Percentiles rank a stretch among this genome's conserved stretches.
Conservation (phyloP, 73 alveolate species). For the Tetrahymena elliotti region DNA sequence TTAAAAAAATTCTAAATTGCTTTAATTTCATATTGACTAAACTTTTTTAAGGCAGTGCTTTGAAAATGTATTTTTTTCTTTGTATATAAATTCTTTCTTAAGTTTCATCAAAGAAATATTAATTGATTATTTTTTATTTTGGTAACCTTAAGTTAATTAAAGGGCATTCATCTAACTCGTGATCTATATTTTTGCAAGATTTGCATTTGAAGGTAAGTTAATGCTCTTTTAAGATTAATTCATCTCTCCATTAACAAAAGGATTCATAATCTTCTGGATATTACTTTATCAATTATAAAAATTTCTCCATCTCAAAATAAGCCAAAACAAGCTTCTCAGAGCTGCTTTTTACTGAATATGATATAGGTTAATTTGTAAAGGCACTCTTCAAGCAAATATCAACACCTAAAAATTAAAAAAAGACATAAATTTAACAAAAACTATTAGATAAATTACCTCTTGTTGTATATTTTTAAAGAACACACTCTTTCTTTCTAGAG, state of each 20-base stretch:
- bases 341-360: not conserved
- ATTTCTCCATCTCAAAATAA: not conserved
- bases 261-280: not conserved
- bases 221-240: not conserved
- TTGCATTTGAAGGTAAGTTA: not conserved
- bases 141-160: not conserved
- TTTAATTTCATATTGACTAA: not conserved
- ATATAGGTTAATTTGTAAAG: not conserved
- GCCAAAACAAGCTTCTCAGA: not conserved
- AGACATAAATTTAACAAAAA: not conserved
- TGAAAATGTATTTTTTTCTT: not conserved
- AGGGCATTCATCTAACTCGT: not conserved
- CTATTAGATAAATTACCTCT: not conserved
- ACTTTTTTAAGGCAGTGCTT: not conserved
- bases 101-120: not conserved
- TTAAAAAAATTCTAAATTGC: not conserved
- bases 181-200: not conserved
- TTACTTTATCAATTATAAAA: not conserved
- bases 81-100: not conserved
- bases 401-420: not conserved
- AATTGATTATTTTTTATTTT: not conserved
- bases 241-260: not conserved
- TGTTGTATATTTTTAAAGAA: not conserved
- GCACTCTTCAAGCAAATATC: not conserved
- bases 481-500: not conserved